phyloP scores from a whole-genome alignment of 371 early-diverging fungal species.

The Rhizopus arrhizus region DNA sequence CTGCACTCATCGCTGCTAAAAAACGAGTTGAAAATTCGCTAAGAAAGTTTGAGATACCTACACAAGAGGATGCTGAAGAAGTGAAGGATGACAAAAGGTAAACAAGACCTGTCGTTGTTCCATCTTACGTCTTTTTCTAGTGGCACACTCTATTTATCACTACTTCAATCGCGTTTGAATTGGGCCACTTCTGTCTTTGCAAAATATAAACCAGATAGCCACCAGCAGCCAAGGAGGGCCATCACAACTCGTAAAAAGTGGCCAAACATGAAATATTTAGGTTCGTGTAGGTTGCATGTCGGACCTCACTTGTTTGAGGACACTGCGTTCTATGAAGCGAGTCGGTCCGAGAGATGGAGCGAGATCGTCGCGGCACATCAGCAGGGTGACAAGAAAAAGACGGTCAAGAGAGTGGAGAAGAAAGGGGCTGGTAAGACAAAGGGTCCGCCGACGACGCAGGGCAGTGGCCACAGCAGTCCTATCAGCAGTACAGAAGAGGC shows the following conservation, averaged over 20 bases:
- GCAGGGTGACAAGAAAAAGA: conserved; percentile 6
- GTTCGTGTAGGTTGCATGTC: conserved; percentile 35
- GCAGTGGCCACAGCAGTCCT: background rate
- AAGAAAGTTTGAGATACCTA: conserved; percentile 24
- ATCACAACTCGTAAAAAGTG: conserved; percentile 39
- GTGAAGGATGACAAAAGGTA: conserved; percentile 20
- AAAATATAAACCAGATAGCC: conserved; percentile 43
- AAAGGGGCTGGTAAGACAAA: background rate
- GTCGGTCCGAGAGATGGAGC: conserved; percentile 33
- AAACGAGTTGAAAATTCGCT: conserved; percentile 34
- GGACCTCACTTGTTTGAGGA: conserved; percentile 48
- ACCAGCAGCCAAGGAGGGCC: conserved; percentile 41
- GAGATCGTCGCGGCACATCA: background rate
- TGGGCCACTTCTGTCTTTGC: conserved; percentile 43
- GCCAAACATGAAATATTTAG: conserved; percentile 46
- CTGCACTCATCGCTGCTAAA: conserved; percentile 39
- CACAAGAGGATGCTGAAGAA: conserved; percentile 12
- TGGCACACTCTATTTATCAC: conserved; percentile 38
- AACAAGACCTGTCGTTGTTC: background rate
- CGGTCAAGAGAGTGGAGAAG: background rate
- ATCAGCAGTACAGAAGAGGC: background rate
- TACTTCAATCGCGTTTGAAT: conserved; percentile 49
- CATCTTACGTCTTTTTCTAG: conserved; percentile 9
- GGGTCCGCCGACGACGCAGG: background rate
- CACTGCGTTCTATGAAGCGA: conserved; percentile 46